phyloP scores from a whole-genome alignment of 495 filamentous ascomycete genomes.

The Talaromyces trachyspermus region DNA sequence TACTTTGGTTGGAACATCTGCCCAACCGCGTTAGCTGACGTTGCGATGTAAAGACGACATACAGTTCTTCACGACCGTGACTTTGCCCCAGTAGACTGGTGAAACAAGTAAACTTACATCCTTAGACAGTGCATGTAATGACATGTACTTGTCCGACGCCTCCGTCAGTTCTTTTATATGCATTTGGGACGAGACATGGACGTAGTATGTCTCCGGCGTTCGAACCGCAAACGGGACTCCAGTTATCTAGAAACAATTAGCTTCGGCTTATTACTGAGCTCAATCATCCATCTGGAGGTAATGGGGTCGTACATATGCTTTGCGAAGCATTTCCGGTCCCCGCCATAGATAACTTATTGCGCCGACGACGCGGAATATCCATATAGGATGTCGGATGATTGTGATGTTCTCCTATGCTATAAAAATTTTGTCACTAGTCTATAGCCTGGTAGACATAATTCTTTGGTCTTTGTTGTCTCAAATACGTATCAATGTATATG shows the following conservation, averaged over 20 bases:
- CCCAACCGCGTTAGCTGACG: no score
- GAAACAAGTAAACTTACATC: conserved; percentile 6
- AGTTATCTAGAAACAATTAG: neutral
- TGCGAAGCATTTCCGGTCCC: neutral
- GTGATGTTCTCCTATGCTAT: neutral
- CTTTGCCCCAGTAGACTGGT: neutral
- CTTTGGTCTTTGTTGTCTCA: no score
- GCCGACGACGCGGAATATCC: neutral
- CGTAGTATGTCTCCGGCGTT: conserved; percentile 10
- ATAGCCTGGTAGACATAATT: no score
- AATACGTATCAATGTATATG: no score
- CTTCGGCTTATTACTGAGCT: neutral
- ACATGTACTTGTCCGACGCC: conserved; percentile 8
- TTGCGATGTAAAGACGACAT: no score
- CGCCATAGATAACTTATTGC: neutral
- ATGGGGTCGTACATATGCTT: neutral
- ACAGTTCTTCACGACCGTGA: no score
- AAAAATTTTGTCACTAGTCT: neutral
- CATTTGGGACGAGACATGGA: conserved; percentile 5
- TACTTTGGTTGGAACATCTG: conserved; percentile 11
- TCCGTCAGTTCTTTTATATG: conserved; percentile 10
- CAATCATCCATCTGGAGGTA: neutral
- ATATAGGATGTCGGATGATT: neutral
- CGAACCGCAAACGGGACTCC: neutral
- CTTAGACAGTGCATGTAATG: conserved; percentile 10